Evolutionary conservation across 805 yeast species (phyloP), one percentile per base, ranked within the genome.

Genomic region (Clavispora phyllophila): DNA sequence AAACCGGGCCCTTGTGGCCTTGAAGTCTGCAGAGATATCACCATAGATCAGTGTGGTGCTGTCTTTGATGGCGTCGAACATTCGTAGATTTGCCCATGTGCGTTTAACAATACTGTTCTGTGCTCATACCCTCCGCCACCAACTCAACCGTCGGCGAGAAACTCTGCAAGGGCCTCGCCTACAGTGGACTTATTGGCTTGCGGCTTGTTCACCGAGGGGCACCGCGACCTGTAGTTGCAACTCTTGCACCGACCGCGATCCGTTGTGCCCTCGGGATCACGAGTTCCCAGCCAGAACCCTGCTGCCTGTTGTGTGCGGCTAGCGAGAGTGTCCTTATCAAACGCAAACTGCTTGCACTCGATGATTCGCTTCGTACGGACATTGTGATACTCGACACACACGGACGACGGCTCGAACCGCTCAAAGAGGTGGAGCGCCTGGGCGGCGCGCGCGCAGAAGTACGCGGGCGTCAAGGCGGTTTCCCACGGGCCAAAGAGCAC

Each of bases 211-310:
- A 49, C 41, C 17, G 46, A 48, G 7, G 49, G 44, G 33, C 63
- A 58, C 22, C 49, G 40, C 10, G 38, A 38, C 22, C 65, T 63
- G 55, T 76, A 84, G 15, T 74, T 79, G 61, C 91, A 84, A 39
- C 58, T 63, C 13, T 61, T 65, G 56, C 91, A 84, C 44, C 70
- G 70, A 4, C 61, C 56, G 42, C 48, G 62, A 48, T 58, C 75
- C 8, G 56, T 52, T 4, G 76, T 67, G 6, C 72, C 72, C 24
- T 51, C 54, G 1, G 87, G 85, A 3, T 56, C 57, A 36, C 84
- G 61, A 25, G 60, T 51, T 0, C 89, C 89, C 50, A 67, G 65
- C 89, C 89, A 84, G 48, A 80, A 75, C 19, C 55, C 54, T 40
- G 75, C 49, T 3, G 79, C 66, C 9, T 57, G 49, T 0, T 47